Conservation (phyloP, 2,329 filamentous ascomycete species). For the Rasamsonia emersonii region DNA sequence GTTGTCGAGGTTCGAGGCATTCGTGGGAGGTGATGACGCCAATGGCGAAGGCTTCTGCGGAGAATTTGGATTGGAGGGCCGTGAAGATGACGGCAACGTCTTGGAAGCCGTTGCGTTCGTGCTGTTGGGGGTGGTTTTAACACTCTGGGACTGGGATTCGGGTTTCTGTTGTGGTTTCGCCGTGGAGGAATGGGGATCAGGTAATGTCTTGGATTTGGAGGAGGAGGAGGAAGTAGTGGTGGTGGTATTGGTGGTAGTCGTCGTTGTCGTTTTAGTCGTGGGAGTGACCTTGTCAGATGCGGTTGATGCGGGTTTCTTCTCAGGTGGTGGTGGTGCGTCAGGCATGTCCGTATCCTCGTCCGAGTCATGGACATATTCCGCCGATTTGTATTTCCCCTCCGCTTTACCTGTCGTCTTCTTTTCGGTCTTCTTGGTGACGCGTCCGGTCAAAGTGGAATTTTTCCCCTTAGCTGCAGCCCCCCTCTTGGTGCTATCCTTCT, state of each 20-base stretch:
- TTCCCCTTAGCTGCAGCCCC: conserved; percentile 35
- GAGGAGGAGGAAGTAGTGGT: neutral
- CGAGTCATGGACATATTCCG: conserved; percentile 46
- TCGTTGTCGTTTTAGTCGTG: conserved; percentile 6
- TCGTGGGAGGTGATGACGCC: conserved; percentile 52
- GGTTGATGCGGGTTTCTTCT: conserved; percentile 4
- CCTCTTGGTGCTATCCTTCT: conserved; percentile 39
- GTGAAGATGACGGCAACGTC: conserved; percentile 28
- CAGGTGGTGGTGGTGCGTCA: conserved; percentile 16
- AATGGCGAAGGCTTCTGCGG: conserved; percentile 55
- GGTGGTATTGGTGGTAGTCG: conserved; percentile 9
- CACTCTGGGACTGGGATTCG: conserved; percentile 5
- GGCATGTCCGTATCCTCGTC: conserved; percentile 39
- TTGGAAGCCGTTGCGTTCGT: conserved; percentile 27
- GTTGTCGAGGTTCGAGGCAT: conserved; percentile 49
- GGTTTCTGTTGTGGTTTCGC: conserved; percentile 4
- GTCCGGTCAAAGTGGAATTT: conserved; percentile 37
- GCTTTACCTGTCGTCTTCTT: conserved; percentile 27
- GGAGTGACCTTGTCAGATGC: conserved; percentile 11
- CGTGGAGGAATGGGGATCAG: too few species aligned
- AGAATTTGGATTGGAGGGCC: conserved; percentile 37
- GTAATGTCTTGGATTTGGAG: conserved; percentile 11
- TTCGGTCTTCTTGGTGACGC: conserved; percentile 38
- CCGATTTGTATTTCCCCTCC: conserved; percentile 44
- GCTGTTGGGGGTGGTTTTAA: conserved; percentile 9